Evolutionary conservation across 805 yeast species (phyloP).

Genomic region (Komagataella populi): DNA sequence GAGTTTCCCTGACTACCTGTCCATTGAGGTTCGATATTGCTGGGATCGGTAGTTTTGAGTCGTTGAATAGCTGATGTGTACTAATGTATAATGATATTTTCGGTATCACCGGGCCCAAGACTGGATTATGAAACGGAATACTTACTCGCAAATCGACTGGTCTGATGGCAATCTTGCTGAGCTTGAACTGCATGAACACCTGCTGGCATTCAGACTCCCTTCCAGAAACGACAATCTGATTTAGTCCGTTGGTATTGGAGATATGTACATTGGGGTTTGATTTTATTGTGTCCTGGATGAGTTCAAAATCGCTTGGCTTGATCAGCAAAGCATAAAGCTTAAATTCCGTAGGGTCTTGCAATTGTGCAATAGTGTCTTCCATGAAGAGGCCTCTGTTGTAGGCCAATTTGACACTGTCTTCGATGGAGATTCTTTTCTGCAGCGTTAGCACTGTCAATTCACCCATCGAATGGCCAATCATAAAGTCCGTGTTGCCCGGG

Average conservation of each 20-base stretch:
- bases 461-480: conserved; percentile 22
- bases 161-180: conserved; percentile 7
- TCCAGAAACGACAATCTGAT: conserved; percentile 21
- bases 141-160: conserved; percentile 15
- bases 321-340: conserved; percentile 19
- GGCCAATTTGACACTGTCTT: conserved; percentile 13
- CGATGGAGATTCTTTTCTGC: conserved; percentile 13
- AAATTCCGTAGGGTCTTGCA: conserved; percentile 15
- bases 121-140: conserved; percentile 20
- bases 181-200: conserved; percentile 6
- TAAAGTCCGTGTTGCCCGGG: conserved; percentile 7
- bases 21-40: conserved; percentile 17
- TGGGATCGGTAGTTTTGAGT: conserved; percentile 10
- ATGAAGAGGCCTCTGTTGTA: conserved; percentile 16
- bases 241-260: conserved; percentile 19
- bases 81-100: conserved; percentile 6
- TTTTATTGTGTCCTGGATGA: conserved; percentile 2
- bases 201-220: conserved; percentile 5
- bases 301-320: conserved; percentile 10
- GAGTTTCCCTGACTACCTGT: conserved; percentile 4
- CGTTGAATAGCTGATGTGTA: background rate
- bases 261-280: background rate
- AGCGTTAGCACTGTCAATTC: conserved; percentile 17
- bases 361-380: conserved; percentile 12
- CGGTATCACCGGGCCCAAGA: conserved; percentile 14